These are phyloP conservation scores for Candida tibetensis DNA, from an alignment of 805 yeast genomes.

Conservation along the genomic window DNA sequence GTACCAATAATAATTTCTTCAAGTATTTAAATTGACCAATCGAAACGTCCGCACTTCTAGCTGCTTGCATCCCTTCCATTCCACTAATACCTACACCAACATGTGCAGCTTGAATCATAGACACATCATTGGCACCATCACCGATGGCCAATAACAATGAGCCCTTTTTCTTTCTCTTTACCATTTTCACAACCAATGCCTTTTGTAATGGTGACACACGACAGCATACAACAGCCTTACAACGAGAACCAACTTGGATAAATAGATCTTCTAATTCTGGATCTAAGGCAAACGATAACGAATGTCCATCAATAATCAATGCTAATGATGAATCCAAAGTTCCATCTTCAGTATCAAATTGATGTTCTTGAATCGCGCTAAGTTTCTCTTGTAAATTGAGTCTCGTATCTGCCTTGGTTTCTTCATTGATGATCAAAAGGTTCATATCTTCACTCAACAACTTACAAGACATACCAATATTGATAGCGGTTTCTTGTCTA, in stretches of 20 bases:
- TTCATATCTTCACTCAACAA: slow-evolving; percentile 95
- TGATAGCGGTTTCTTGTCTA: slow-evolving; percentile 97
- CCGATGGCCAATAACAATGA: slow-evolving; percentile 88
- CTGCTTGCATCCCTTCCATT: slow-evolving; percentile 95
- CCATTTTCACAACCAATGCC: slow-evolving; percentile 93
- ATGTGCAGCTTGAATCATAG: slow-evolving; percentile 98
- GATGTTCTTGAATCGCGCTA: slow-evolving; percentile 66
- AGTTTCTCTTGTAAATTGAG: slow-evolving; percentile 73
- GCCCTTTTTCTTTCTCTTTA: slow-evolving; percentile 70
- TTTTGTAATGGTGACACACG: slow-evolving; percentile 97
- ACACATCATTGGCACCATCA: slow-evolving; percentile 98
- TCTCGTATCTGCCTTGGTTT: slow-evolving; percentile 69
- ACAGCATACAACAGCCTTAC: slow-evolving; percentile 97
- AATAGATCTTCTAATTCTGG: slow-evolving; percentile 73
- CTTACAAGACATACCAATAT: slow-evolving; percentile 97
- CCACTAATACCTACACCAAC: slow-evolving; percentile 98
- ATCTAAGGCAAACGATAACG: slow-evolving; percentile 82
- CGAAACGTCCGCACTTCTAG: slow-evolving; percentile 90
- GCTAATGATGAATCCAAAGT: slow-evolving; percentile 67
- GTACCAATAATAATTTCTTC: slow-evolving; percentile 80
- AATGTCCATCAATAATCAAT: slow-evolving; percentile 89
- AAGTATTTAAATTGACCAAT: slow-evolving; percentile 92
- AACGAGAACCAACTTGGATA: slow-evolving; percentile 74
- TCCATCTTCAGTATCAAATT: slow-evolving; percentile 62
- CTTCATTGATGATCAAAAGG: slow-evolving; percentile 83